phyloP scores from a whole-genome alignment of 768 basidiomycete genomes.

The Kwoniella dendrophila region DNA sequence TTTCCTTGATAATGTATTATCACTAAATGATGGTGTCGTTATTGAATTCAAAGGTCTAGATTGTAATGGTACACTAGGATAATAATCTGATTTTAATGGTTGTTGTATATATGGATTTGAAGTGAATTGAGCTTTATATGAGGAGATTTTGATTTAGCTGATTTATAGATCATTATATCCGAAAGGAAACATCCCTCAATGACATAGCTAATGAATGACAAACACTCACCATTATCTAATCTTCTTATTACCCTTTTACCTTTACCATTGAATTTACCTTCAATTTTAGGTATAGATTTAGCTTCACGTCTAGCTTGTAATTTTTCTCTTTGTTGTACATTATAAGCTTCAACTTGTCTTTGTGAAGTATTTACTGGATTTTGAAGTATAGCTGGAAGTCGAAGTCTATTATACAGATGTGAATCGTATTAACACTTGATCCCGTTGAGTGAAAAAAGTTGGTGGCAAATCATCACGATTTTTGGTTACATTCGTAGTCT shows the following conservation, averaged over 20 bases:
- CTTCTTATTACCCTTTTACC: conserved; percentile 50
- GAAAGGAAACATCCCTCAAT: neutral
- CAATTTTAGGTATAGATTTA: conserved; percentile 13
- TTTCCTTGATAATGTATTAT: conserved; percentile 30
- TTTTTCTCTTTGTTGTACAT: conserved; percentile 52
- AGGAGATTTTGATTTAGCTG: neutral
- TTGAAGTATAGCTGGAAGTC: conserved; percentile 52
- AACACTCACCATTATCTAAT: conserved; percentile 52
- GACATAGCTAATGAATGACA: neutral
- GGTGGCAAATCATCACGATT: conserved; percentile 16
- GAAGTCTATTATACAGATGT: conserved; percentile 31
- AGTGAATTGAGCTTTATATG: conserved; percentile 39
- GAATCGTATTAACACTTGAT: neutral
- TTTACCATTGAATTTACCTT: conserved; percentile 25
- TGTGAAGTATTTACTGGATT: conserved; percentile 41
- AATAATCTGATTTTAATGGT: conserved; percentile 41
- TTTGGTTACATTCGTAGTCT: too few relatives aligned
- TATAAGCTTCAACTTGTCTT: conserved; percentile 46
- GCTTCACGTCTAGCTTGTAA: conserved; percentile 34
- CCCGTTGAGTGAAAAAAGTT: neutral
- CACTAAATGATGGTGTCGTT: conserved; percentile 37
- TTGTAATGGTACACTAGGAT: conserved; percentile 44
- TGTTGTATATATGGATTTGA: conserved; percentile 50
- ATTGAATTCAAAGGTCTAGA: conserved; percentile 27
- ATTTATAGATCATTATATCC: too few relatives aligned